phyloP scores from a whole-genome alignment of 2,329 filamentous ascomycete genomes.

The Aspergillus jensenii region DNA sequence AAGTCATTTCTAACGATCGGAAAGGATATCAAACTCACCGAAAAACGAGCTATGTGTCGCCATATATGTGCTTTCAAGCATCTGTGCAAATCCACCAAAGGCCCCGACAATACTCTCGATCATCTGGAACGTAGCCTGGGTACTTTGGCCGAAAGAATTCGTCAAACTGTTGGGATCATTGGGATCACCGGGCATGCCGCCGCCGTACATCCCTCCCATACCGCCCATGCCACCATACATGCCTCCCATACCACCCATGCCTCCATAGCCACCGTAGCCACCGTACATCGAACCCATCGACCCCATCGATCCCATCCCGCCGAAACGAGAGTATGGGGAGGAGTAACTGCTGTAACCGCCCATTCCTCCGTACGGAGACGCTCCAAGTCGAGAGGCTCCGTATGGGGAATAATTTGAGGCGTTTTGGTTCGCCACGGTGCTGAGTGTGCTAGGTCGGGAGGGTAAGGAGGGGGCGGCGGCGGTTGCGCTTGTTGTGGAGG shows the following conservation, averaged over 20 bases:
- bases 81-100: constrained; percentile 96
- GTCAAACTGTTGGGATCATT: constrained; percentile 93
- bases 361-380: constrained; percentile 51
- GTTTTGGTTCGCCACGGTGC: constrained; percentile 80
- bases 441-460: constrained; percentile 74
- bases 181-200: constrained; percentile 58
- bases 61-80: constrained; percentile 99
- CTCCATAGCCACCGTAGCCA: background rate
- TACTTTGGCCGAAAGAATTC: constrained; percentile 92
- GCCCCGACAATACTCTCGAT: constrained; percentile 95
- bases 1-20: background rate
- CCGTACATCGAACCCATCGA: background rate
- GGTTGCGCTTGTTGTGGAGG: constrained; percentile 45
- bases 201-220: constrained; percentile 24
- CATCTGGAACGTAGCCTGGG: constrained; percentile 95
- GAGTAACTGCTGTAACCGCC: constrained; percentile 53
- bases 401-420: constrained; percentile 76
- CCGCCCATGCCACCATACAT: background rate
- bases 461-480: constrained; percentile 68
- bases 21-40: constrained; percentile 58
- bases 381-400: constrained; percentile 56
- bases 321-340: constrained; percentile 57
- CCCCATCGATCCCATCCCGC: constrained; percentile 42
- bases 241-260: background rate
- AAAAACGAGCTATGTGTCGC: constrained; percentile 98